Evolutionary conservation across 805 yeast genomes (phyloP), one percentile per base, ranked within the genome.

Genomic region (Candida montana): DNA sequence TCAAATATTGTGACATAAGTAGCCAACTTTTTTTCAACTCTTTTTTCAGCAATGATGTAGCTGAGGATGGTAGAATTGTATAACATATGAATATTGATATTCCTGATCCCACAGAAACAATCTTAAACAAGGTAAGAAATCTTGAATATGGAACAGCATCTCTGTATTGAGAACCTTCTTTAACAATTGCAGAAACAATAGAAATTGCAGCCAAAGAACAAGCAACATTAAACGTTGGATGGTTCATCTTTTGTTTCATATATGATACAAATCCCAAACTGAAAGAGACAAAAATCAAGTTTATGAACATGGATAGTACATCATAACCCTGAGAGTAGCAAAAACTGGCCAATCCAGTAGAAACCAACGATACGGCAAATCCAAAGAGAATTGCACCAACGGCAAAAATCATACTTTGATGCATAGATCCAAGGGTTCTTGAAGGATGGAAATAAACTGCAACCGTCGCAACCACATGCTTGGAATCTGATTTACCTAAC

Each of bases 401-500:
- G 3, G 81, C 90, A 61, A 77, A 87, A 33, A 75, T 55, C 15
- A 83, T 58, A 11, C 89, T 79, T 55, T 86, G 88, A 45, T 79
- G 73, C 91, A 86, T 86, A 16, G 86, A 76, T 0, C 95, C 95
- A 42, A 76, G 74, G 0, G 93, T 73, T 37, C 95, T 61, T 2
- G 90, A 74, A 0, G 95, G 88, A 55, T 86, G 93, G 66, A 87
- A 86, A 59, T 87, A 87, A 2, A 86, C 93, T 1, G 86, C 83
- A 9, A 82, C 82, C 0, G 95, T 87, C 30, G 95, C 88, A 3
- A 83, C 79, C 48, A 84, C 73, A 64, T 86, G 95, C 57, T 86
- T 86, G 10, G 83, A 77, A 60, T 83, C 90, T 20, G 84, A 71
- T 28, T 63, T 57, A 0, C 95, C 95, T 33, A 84, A 56, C 2